Evolutionary conservation across 2,329 filamentous ascomycete species (phyloP).

Genomic region (Bisporella sp.): DNA sequence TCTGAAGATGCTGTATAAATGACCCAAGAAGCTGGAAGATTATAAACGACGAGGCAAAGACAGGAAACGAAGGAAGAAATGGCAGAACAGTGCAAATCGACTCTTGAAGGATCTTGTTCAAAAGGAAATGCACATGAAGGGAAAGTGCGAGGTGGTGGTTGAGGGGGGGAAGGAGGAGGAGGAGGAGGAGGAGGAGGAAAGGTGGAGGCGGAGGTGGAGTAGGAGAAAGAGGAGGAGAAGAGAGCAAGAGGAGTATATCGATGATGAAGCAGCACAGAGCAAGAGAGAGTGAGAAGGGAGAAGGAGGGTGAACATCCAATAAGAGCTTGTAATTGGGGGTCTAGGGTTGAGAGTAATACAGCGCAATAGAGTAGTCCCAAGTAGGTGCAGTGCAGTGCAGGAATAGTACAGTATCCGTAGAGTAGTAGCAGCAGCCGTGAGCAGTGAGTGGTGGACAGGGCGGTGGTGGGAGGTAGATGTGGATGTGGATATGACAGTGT

Average conservation of each 20-base stretch:
- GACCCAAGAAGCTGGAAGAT: too few relatives aligned
- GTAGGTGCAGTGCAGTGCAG: too few relatives aligned
- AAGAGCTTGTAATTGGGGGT: too few relatives aligned
- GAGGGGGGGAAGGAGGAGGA: not conserved
- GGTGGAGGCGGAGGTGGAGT: constrained; percentile 9
- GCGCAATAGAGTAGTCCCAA: too few relatives aligned
- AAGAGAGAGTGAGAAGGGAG: too few relatives aligned
- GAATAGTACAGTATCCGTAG: too few relatives aligned
- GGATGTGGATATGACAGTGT: not conserved
- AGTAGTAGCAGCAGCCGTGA: too few relatives aligned
- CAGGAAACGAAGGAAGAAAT: not conserved
- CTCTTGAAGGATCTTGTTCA: not conserved
- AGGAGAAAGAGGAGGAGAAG: constrained; percentile 3
- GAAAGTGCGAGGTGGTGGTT: not conserved
- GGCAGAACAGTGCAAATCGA: not conserved
- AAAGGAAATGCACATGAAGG: not conserved
- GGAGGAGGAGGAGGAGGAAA: constrained; percentile 1
- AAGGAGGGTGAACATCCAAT: not conserved
- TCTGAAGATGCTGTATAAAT: too few relatives aligned
- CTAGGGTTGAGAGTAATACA: too few relatives aligned
- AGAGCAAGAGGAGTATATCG: not conserved
- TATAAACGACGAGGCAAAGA: not conserved
- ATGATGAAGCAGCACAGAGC: too few relatives aligned
- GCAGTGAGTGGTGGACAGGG: too few relatives aligned
- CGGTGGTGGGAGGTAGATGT: not conserved